These are phyloP conservation scores for Penicillium sp. DNA, from an alignment of 2,329 filamentous ascomycete species.

Conservation along the genomic window DNA sequence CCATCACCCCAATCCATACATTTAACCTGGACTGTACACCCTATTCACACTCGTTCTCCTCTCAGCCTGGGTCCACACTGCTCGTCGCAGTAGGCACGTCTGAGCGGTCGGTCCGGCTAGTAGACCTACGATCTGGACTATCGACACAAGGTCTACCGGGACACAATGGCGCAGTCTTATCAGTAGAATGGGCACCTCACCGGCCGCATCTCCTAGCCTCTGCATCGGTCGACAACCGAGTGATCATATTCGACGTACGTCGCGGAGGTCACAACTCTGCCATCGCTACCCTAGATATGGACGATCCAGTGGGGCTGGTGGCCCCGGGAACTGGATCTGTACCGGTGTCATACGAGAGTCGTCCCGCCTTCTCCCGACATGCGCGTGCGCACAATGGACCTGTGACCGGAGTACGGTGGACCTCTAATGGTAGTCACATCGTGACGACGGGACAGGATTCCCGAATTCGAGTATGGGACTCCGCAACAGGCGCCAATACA, in stretches of 20 bases:
- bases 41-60: slow-evolving; percentile 68
- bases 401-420: slow-evolving; percentile 84
- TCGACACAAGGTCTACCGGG: slow-evolving; percentile 69
- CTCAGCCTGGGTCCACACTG: slow-evolving; percentile 63
- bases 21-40: slow-evolving; percentile 48
- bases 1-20: slow-evolving; percentile 45
- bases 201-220: slow-evolving; percentile 77
- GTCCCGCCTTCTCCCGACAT: slow-evolving; percentile 45
- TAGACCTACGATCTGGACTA: slow-evolving; percentile 81
- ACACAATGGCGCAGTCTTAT: slow-evolving; percentile 64
- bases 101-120: slow-evolving; percentile 75
- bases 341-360: slow-evolving; percentile 26
- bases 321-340: slow-evolving; percentile 34
- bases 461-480: slow-evolving; percentile 83
- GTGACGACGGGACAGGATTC: slow-evolving; percentile 81
- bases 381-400: slow-evolving; percentile 71
- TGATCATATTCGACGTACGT: slow-evolving; percentile 84
- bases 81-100: slow-evolving; percentile 87
- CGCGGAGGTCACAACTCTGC: slow-evolving; percentile 65
- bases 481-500: slow-evolving; percentile 76
- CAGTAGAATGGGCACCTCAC: slow-evolving; percentile 77
- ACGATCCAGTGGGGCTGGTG: slow-evolving; percentile 71
- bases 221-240: slow-evolving; percentile 78
- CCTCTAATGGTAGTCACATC: slow-evolving; percentile 71
- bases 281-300: slow-evolving; percentile 76